Conservation (phyloP, 805 yeast species). For the Phaffomyces thermotolerans region DNA sequence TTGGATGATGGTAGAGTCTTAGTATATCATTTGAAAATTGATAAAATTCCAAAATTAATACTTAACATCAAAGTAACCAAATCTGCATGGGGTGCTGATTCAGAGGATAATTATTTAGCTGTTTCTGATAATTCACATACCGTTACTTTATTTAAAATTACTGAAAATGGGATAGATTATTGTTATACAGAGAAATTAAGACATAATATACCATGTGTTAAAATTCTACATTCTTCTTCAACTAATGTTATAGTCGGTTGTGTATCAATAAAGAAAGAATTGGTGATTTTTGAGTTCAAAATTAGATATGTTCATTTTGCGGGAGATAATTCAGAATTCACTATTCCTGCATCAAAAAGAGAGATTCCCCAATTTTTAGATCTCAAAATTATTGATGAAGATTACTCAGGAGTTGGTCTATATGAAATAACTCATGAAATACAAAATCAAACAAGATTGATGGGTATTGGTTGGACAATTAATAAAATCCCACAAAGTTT, state of each 20-base stretch:
- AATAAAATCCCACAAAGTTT: not conserved
- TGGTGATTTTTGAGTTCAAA: conserved; percentile 14
- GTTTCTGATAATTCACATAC: conserved; percentile 49
- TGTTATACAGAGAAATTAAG: conserved; percentile 35
- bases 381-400: no score
- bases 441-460: no score
- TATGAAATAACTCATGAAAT: no score
- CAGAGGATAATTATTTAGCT: conserved; percentile 33
- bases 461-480: no score
- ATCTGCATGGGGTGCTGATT: conserved; percentile 61
- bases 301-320: not conserved
- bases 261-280: conserved; percentile 39
- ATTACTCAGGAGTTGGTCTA: no score
- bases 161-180: conserved; percentile 14
- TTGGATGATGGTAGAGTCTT: conserved; percentile 49
- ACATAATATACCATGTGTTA: conserved; percentile 52
- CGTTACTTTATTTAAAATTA: conserved; percentile 34
- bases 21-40: conserved; percentile 29
- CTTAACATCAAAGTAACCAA: conserved; percentile 29
- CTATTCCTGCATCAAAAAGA: not conserved
- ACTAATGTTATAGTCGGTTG: conserved; percentile 28
- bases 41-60: conserved; percentile 22
- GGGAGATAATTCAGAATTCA: not conserved
- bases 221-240: conserved; percentile 26
- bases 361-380: not conserved